phyloP scores from a whole-genome alignment of 208 protist genomes.

The Angomonas ambiguus region DNA sequence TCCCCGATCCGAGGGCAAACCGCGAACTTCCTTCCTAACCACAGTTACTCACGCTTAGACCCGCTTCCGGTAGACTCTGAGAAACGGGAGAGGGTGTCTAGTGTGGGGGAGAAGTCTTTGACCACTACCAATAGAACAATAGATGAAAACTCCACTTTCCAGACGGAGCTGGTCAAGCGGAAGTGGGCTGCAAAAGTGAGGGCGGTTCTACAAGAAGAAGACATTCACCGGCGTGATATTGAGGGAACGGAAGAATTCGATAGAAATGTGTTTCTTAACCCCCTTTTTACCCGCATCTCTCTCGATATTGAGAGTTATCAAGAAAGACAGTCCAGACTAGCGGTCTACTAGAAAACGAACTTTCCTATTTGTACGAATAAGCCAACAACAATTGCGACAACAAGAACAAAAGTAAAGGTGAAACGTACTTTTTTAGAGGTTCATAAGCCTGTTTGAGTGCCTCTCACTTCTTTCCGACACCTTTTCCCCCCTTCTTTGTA shows the following conservation, averaged over 20 bases:
- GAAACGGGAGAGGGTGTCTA: background rate
- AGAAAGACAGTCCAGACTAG: constrained; percentile 4
- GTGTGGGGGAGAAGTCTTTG: background rate
- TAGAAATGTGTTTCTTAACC: constrained; percentile 46
- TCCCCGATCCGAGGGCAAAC: background rate
- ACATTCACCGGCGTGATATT: constrained; percentile 57
- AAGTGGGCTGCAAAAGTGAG: constrained; percentile 38
- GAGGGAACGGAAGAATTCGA: constrained; percentile 66
- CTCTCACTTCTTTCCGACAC: too few species aligned
- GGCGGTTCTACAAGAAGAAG: constrained; percentile 49
- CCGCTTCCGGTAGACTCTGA: background rate
- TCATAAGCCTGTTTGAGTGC: too few species aligned
- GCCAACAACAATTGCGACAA: background rate
- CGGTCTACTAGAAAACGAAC: constrained; percentile 4
- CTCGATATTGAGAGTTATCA: constrained; percentile 20
- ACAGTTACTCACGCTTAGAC: background rate
- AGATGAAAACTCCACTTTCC: background rate
- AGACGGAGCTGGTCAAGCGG: constrained; percentile 15
- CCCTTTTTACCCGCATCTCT: constrained; percentile 43
- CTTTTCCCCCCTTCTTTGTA: background rate
- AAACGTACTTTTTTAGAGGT: constrained; percentile 5
- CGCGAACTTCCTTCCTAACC: background rate
- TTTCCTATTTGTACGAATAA: background rate
- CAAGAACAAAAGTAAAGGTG: background rate
- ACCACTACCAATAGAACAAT: background rate